phyloP scores from a whole-genome alignment of 345 rosid genomes.

The Ceriops decandra region DNA sequence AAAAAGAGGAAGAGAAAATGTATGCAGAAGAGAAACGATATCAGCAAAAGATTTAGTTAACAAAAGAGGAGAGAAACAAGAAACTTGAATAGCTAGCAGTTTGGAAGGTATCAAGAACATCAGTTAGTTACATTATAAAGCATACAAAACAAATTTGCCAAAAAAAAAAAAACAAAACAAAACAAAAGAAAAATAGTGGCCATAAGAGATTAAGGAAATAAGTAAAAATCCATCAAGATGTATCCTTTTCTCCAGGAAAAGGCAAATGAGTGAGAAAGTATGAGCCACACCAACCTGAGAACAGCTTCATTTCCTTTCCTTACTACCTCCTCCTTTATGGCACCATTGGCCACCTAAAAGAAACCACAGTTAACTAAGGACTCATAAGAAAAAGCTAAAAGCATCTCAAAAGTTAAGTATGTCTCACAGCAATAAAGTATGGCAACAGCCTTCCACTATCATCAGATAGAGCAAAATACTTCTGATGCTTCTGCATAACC shows the following conservation, averaged over 20 bases:
- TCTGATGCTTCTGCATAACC: slow-evolving; percentile 99
- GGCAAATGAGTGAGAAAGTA: not conserved
- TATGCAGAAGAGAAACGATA: not conserved
- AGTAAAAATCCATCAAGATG: not conserved
- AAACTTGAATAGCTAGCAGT: not conserved
- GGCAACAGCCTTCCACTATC: slow-evolving; percentile 69
- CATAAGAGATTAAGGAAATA: not conserved
- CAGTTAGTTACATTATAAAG: not conserved
- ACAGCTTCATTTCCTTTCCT: slow-evolving; percentile 98
- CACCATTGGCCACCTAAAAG: slow-evolving; percentile 91
- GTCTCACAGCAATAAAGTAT: slow-evolving; percentile 76
- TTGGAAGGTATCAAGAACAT: not conserved
- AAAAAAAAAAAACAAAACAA: not conserved
- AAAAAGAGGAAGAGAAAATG: slow-evolving; percentile 11
- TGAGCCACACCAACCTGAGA: slow-evolving; percentile 58
- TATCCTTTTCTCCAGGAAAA: not conserved
- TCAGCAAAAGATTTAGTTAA: not conserved
- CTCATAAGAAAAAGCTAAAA: slow-evolving; percentile 17
- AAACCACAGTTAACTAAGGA: slow-evolving; percentile 20
- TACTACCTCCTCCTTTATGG: slow-evolving; percentile 67
- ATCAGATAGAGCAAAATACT: slow-evolving; percentile 71
- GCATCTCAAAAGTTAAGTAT: slow-evolving; percentile 15
- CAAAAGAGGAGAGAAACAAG: not conserved
- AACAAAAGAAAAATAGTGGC: not conserved
- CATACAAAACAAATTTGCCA: not conserved